phyloP scores from a whole-genome alignment of 176 grass and related monocot species.

The Oryza nivara region DNA sequence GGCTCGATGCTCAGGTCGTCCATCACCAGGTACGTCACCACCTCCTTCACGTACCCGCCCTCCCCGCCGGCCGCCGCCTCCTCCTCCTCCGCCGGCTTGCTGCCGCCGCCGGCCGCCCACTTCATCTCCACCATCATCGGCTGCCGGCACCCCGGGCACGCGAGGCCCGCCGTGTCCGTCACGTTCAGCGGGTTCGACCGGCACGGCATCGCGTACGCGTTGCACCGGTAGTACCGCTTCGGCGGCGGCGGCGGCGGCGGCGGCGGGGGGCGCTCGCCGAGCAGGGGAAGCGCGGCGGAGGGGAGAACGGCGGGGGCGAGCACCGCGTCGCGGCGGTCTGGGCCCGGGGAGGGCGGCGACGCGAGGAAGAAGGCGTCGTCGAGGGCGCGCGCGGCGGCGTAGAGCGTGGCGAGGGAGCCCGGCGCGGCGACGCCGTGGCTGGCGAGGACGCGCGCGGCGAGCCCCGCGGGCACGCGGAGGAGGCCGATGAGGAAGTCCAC shows the following conservation, averaged over 20 bases:
- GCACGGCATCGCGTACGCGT: neutral
- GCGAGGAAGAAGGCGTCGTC: conserved; percentile 49
- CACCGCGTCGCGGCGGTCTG: conserved; percentile 51
- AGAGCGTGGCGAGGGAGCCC: conserved; percentile 52
- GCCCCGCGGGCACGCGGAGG: conserved; percentile 60
- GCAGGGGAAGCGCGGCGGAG: conserved; percentile 30
- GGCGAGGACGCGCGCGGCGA: conserved; percentile 49
- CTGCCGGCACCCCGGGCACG: conserved; percentile 49
- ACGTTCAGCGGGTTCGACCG: conserved; percentile 29
- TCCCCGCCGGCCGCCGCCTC: neutral
- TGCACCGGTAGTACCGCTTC: conserved; percentile 50
- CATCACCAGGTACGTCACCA: conserved; percentile 70
- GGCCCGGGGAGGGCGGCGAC: neutral
- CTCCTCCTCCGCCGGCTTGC: conserved; percentile 28
- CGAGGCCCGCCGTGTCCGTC: conserved; percentile 40
- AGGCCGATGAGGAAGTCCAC: conserved; percentile 82
- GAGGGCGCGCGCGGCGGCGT: conserved; percentile 49
- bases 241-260: neutral
- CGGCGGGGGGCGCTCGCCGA: neutral
- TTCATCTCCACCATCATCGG: conserved; percentile 47
- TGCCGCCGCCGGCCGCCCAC: conserved; percentile 35
- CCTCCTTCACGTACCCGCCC: conserved; percentile 56
- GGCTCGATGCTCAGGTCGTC: conserved; percentile 62
- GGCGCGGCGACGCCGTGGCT: conserved; percentile 21
- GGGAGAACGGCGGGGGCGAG: conserved; percentile 43